Percentiles rank a stretch among this genome's conserved stretches.
Evolutionary conservation across 495 filamentous ascomycete species (phyloP).

Genomic region (Neurospora sp.): DNA sequence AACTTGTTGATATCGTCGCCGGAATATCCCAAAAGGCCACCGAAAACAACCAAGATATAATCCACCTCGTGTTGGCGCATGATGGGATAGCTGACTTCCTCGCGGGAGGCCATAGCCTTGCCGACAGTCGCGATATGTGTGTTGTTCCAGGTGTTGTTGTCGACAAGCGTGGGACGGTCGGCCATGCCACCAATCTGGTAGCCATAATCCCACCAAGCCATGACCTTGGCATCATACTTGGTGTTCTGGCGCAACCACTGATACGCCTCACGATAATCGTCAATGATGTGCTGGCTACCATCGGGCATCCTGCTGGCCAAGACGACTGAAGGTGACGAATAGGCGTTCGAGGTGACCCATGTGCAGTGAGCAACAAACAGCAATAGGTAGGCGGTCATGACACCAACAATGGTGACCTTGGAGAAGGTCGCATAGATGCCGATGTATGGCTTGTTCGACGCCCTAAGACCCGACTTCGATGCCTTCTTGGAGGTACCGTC

Average conservation of each 20-base stretch:
- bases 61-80: conserved; percentile 97
- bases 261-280: conserved; percentile 98
- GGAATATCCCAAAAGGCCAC: conserved; percentile 94
- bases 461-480: conserved; percentile 50
- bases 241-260: conserved; percentile 99
- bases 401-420: conserved; percentile 61
- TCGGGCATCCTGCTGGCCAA: conserved; percentile 86
- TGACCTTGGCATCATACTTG: conserved; percentile 87
- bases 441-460: conserved; percentile 60
- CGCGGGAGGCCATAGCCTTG: conserved; percentile 95
- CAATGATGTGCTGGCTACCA: conserved; percentile 96
- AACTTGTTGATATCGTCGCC: conserved; percentile 99
- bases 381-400: conserved; percentile 70
- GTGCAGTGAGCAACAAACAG: conserved; percentile 97
- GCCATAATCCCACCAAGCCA: conserved; percentile 99
- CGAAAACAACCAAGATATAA: conserved; percentile 95
- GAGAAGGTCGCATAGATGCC: conserved; percentile 78
- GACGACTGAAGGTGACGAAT: conserved; percentile 96
- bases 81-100: conserved; percentile 98
- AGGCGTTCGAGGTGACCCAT: conserved; percentile 98
- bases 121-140: conserved; percentile 99
- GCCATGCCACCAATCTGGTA: conserved; percentile 99
- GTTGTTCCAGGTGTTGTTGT: conserved; percentile 99
- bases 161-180: conserved; percentile 90
- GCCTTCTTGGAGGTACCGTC: conserved; percentile 39